Percentiles rank a stretch among this genome's conserved stretches.
Evolutionary conservation across 2,329 filamentous ascomycete species (phyloP).

Genomic region (Akanthomyces lecanii): DNA sequence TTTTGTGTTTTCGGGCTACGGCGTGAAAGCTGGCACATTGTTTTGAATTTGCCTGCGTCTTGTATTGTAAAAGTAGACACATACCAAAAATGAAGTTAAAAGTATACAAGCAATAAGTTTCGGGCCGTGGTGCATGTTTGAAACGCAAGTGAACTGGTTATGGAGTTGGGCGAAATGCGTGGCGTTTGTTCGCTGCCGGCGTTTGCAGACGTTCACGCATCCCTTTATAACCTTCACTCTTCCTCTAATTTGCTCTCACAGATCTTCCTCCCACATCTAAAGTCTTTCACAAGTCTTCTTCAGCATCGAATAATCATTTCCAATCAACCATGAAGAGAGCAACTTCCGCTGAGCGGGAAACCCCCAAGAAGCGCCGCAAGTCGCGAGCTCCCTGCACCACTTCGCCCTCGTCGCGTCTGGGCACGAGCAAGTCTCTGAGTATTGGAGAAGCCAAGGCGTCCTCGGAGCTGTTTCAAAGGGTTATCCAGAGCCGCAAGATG

Average conservation of each 20-base stretch:
- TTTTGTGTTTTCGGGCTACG: conserved; percentile 16
- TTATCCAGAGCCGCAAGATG: neutral
- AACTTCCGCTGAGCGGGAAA: neutral
- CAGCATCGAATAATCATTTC: neutral
- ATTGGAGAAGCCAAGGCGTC: neutral
- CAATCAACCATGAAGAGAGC: neutral
- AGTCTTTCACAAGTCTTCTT: neutral
- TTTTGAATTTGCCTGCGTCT: conserved; percentile 21
- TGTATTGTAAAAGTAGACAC: conserved; percentile 29
- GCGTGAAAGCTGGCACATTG: conserved; percentile 13
- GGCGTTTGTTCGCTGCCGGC: neutral
- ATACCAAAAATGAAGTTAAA: conserved; percentile 18
- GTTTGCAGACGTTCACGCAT: neutral
- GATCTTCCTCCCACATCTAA: neutral
- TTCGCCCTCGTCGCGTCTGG: neutral
- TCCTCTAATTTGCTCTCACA: neutral
- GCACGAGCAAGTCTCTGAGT: neutral
- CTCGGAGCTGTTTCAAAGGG: neutral
- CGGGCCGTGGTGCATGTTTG: neutral
- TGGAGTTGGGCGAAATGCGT: neutral
- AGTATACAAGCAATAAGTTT: neutral
- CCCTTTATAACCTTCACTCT: neutral
- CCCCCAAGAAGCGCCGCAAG: conserved; percentile 11
- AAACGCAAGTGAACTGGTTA: neutral
- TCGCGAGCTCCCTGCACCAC: neutral